These are phyloP conservation scores for Aspergillus sp. DNA, from an alignment of 2,329 filamentous ascomycete genomes.

Conservation along the genomic window DNA sequence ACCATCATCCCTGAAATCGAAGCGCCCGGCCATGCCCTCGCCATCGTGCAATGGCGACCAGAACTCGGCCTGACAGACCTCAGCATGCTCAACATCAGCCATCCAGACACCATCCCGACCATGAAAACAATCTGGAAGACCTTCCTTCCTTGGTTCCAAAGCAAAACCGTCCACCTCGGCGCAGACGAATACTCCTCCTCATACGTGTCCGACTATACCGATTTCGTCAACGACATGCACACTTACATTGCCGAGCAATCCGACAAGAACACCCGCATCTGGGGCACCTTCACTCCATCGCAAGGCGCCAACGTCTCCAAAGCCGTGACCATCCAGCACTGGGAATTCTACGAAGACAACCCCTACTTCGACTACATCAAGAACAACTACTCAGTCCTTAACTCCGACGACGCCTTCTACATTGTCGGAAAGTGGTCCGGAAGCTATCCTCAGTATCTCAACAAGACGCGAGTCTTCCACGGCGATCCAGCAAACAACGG, in stretches of 20 bases:
- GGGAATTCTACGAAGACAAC: slow-evolving; percentile 55
- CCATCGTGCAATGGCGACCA: slow-evolving; percentile 59
- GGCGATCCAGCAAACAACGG: slow-evolving; percentile 42
- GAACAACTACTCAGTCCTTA: slow-evolving; percentile 54
- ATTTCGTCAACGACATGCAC: slow-evolving; percentile 48
- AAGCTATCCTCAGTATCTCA: slow-evolving; percentile 46
- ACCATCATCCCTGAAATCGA: slow-evolving; percentile 61
- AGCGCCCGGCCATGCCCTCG: slow-evolving; percentile 56
- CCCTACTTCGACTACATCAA: slow-evolving; percentile 51
- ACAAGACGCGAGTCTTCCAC: slow-evolving; percentile 46
- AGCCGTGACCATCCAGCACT: slow-evolving; percentile 55
- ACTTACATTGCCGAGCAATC: slow-evolving; percentile 45
- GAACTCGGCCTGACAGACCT: slow-evolving; percentile 52
- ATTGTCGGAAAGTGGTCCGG: slow-evolving; percentile 52
- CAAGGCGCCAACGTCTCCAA: slow-evolving; percentile 44
- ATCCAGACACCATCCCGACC: slow-evolving; percentile 54
- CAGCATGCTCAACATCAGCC: slow-evolving; percentile 55
- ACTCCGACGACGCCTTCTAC: slow-evolving; percentile 56
- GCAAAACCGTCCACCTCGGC: slow-evolving; percentile 57
- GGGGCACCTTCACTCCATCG: slow-evolving; percentile 55
- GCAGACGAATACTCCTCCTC: slow-evolving; percentile 56
- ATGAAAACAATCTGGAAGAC: slow-evolving; percentile 43
- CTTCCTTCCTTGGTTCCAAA: slow-evolving; percentile 58
- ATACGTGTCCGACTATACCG: slow-evolving; percentile 51
- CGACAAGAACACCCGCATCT: slow-evolving; percentile 52